Evolutionary conservation across 768 basidiomycete genomes (phyloP).

Genomic region (Mrakia blollopis): DNA sequence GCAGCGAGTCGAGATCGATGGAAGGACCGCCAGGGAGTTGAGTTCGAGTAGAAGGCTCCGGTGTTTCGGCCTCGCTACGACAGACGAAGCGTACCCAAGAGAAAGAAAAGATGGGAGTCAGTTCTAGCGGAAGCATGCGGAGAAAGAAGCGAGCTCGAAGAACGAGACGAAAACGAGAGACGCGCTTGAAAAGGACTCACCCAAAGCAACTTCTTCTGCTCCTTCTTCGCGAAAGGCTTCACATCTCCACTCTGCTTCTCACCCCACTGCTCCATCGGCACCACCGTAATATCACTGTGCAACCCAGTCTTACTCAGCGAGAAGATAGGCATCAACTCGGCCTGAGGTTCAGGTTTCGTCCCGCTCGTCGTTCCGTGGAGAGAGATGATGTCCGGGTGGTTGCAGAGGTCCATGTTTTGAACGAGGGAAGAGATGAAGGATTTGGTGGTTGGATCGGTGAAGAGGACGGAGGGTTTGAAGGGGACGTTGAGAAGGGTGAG

Average conservation of each 20-base stretch:
- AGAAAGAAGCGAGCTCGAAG: neutral
- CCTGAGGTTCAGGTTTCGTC: constrained; percentile 34
- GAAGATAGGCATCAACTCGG: constrained; percentile 38
- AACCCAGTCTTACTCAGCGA: constrained; percentile 39
- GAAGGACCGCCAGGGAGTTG: constrained; percentile 39
- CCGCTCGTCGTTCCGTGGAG: constrained; percentile 44
- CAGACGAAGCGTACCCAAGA: neutral
- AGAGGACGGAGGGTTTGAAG: constrained; percentile 2
- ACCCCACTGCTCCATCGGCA: constrained; percentile 41
- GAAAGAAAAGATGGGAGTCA: no score
- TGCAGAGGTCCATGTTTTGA: constrained; percentile 53
- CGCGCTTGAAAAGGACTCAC: constrained; percentile 30
- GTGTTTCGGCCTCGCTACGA: constrained; percentile 38
- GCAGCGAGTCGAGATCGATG: constrained; percentile 40
- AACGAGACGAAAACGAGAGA: neutral
- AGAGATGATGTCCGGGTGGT: constrained; percentile 46
- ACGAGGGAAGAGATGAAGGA: constrained; percentile 53
- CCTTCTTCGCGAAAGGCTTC: constrained; percentile 39
- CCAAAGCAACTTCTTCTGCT: constrained; percentile 39
- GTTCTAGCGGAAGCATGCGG: neutral
- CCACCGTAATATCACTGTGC: constrained; percentile 40
- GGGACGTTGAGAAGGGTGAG: constrained; percentile 10
- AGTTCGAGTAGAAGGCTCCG: constrained; percentile 36
- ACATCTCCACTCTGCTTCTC: constrained; percentile 33
- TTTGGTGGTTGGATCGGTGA: constrained; percentile 30